phyloP scores from a whole-genome alignment of 176 grass and related monocot genomes.

The Carex kokanica region DNA sequence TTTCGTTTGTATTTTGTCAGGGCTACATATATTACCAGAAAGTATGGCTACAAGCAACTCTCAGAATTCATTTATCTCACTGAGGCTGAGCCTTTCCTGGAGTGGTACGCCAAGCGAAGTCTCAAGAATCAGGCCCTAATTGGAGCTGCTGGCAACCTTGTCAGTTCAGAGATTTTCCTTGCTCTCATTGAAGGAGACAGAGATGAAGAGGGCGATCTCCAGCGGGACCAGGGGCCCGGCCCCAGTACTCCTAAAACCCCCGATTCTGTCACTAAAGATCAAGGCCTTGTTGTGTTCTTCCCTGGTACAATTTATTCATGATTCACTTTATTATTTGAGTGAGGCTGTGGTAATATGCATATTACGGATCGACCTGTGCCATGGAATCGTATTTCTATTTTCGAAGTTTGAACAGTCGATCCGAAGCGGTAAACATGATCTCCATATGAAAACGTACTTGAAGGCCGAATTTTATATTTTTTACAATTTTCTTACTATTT shows the following conservation, averaged over 20 bases:
- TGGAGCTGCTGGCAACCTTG: constrained; percentile 76
- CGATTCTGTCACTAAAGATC: constrained; percentile 67
- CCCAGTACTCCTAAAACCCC: constrained; percentile 41
- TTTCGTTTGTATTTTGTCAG: constrained; percentile 12
- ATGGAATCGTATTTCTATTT: too few relatives aligned
- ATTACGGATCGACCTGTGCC: too few relatives aligned
- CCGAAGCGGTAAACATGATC: too few relatives aligned
- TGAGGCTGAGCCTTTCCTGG: constrained; percentile 96
- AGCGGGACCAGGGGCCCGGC: constrained; percentile 37
- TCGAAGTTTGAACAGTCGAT: too few relatives aligned
- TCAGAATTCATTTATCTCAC: constrained; percentile 67
- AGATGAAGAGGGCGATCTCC: constrained; percentile 93
- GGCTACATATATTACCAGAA: constrained; percentile 77
- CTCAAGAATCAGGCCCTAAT: constrained; percentile 79
- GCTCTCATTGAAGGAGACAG: constrained; percentile 59
- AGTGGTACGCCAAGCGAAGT: constrained; percentile 77
- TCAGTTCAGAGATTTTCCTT: constrained; percentile 84
- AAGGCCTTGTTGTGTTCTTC: constrained; percentile 92
- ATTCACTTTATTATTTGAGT: not conserved
- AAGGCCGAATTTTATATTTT: too few relatives aligned
- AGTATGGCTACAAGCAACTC: constrained; percentile 64
- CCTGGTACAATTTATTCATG: constrained; percentile 48
- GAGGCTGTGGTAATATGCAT: too few relatives aligned
- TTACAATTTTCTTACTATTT: too few relatives aligned
- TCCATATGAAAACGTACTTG: too few relatives aligned